These are phyloP conservation scores for Pleurotus pulmonarius DNA, from an alignment of 768 basidiomycete genomes.

Conservation along the genomic window DNA sequence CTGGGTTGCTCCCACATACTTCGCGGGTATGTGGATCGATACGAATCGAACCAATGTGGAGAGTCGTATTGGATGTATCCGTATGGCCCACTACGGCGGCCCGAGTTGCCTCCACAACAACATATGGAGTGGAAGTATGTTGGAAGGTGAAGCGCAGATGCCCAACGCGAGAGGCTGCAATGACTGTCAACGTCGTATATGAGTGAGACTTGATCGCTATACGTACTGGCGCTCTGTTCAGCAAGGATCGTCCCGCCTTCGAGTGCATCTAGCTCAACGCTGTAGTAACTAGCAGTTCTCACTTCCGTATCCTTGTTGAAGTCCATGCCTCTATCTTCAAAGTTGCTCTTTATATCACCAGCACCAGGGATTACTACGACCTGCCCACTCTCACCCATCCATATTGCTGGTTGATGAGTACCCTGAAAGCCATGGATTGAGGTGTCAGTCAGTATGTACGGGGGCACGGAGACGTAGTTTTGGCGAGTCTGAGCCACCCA, in stretches of 20 bases:
- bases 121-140: slow-evolving; percentile 32
- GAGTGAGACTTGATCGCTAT: background rate
- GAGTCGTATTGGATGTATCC: slow-evolving; percentile 26
- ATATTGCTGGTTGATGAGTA: slow-evolving; percentile 83
- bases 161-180: slow-evolving; percentile 59
- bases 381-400: slow-evolving; percentile 81
- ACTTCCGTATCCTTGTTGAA: slow-evolving; percentile 42
- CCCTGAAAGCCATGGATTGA: slow-evolving; percentile 72
- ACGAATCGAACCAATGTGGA: slow-evolving; percentile 41
- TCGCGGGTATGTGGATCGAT: slow-evolving; percentile 40
- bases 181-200: background rate
- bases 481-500: slow-evolving; percentile 81
- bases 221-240: slow-evolving; percentile 49
- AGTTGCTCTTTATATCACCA: slow-evolving; percentile 34
- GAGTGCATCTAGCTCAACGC: slow-evolving; percentile 40
- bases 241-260: slow-evolving; percentile 40
- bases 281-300: slow-evolving; percentile 42
- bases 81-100: slow-evolving; percentile 43
- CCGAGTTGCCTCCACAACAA: slow-evolving; percentile 56
- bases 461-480: slow-evolving; percentile 71
- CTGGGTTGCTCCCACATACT: slow-evolving; percentile 55
- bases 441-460: slow-evolving; percentile 58
- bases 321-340: slow-evolving; percentile 46
- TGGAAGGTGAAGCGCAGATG: slow-evolving; percentile 60
- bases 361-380: slow-evolving; percentile 59